Conservation (phyloP, 2,329 filamentous ascomycete species). For the Venturia carpophila region DNA sequence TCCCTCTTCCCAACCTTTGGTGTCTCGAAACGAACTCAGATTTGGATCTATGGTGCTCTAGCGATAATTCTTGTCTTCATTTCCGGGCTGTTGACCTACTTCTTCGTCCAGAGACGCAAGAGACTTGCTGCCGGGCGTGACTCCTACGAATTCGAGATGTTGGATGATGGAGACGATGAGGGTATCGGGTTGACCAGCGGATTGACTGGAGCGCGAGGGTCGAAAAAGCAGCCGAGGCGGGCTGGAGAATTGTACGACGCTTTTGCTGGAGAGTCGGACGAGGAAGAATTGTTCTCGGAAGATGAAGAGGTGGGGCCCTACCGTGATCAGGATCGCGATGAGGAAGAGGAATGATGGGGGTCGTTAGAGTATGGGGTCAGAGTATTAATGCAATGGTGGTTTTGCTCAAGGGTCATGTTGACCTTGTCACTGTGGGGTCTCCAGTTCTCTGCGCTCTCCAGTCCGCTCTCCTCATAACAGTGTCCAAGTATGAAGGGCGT, state of each 20-base stretch:
- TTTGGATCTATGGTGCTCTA: slow-evolving; percentile 87
- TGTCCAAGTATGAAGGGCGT: too few relatives aligned
- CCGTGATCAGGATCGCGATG: slow-evolving; percentile 4
- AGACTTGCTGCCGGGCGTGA: slow-evolving; percentile 66
- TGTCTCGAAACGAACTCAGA: slow-evolving; percentile 74
- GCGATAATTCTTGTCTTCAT: slow-evolving; percentile 83
- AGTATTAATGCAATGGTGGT: neutral
- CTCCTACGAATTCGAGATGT: slow-evolving; percentile 88
- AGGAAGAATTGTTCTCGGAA: slow-evolving; percentile 45
- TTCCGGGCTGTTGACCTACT: slow-evolving; percentile 68
- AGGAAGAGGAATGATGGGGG: neutral
- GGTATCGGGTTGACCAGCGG: slow-evolving; percentile 46
- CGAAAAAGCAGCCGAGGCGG: slow-evolving; percentile 46
- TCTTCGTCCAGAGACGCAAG: slow-evolving; percentile 70
- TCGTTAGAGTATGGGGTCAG: neutral
- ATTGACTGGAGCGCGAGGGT: slow-evolving; percentile 29
- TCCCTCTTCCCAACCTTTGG: slow-evolving; percentile 87
- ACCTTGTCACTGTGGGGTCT: too few relatives aligned
- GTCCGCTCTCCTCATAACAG: too few relatives aligned
- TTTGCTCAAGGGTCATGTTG: neutral
- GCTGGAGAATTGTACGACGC: slow-evolving; percentile 95
- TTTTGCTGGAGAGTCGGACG: slow-evolving; percentile 87
- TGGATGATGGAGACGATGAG: slow-evolving; percentile 66
- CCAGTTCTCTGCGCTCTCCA: too few relatives aligned
- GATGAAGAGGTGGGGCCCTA: slow-evolving; percentile 14